These are phyloP conservation scores for Naganishia onofrii DNA, from an alignment of 768 basidiomycete species.

Conservation along the genomic window DNA sequence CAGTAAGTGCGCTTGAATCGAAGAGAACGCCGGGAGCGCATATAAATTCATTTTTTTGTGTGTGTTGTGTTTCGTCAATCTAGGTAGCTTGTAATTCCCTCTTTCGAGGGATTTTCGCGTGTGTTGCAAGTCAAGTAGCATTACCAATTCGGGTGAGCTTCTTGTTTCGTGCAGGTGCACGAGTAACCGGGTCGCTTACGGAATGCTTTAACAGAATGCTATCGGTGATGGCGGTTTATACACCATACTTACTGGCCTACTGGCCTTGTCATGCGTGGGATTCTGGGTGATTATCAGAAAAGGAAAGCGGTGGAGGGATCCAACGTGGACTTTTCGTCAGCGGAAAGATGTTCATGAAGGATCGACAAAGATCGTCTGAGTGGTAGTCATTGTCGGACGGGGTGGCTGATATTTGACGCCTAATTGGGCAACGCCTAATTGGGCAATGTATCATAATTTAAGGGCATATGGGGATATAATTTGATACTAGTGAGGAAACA, in stretches of 20 bases:
- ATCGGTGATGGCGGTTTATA: conserved; percentile 80
- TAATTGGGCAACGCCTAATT: too few species aligned
- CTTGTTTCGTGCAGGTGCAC: background rate
- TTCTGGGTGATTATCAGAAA: conserved; percentile 60
- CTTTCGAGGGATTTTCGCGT: conserved; percentile 69
- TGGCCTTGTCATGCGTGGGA: conserved; percentile 60
- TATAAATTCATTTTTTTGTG: background rate
- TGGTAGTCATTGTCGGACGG: background rate
- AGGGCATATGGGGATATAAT: too few species aligned
- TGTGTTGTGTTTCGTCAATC: background rate
- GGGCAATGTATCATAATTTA: too few species aligned
- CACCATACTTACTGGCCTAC: conserved; percentile 63
- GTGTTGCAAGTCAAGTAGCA: conserved; percentile 68
- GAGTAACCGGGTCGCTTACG: background rate
- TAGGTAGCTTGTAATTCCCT: conserved; percentile 66
- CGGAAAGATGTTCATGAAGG: background rate
- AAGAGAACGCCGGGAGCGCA: background rate
- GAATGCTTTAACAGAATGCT: conserved; percentile 55
- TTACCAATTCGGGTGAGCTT: conserved; percentile 66
- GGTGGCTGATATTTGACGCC: background rate
- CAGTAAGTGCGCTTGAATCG: background rate
- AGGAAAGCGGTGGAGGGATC: conserved; percentile 31
- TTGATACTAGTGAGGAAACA: too few species aligned
- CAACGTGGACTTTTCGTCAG: conserved; percentile 17
- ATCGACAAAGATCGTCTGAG: background rate